Conservation (phyloP, 805 yeast species). For the Priceomyces castillae region DNA sequence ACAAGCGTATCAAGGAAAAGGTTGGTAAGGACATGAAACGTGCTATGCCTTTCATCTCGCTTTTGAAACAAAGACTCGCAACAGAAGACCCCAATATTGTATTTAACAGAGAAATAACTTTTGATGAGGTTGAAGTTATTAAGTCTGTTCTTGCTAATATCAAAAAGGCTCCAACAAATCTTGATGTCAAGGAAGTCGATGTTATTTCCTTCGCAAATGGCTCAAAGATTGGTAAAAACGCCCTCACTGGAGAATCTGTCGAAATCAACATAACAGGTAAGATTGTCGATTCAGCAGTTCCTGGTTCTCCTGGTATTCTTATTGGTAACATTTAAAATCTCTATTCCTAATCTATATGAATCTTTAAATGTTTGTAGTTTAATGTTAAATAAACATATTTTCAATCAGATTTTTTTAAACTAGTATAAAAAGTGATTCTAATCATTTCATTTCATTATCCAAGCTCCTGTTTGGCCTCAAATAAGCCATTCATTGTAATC, state of each 20-base stretch:
- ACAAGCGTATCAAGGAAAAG: constrained; percentile 57
- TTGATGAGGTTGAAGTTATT: constrained; percentile 71
- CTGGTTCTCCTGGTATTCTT: constrained; percentile 89
- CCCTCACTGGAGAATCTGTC: constrained; percentile 66
- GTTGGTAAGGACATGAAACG: constrained; percentile 91
- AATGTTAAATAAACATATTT: too few relatives aligned
- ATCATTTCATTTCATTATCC: too few relatives aligned
- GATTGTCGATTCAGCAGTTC: constrained; percentile 78
- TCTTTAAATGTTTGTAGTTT: too few relatives aligned
- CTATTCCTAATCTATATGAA: background rate
- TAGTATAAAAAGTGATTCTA: too few relatives aligned
- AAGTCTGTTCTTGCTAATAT: constrained; percentile 54
- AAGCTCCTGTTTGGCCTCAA: too few relatives aligned
- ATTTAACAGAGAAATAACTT: constrained; percentile 84
- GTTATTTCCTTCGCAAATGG: constrained; percentile 66
- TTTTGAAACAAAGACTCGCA: constrained; percentile 75
- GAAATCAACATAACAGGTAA: constrained; percentile 64
- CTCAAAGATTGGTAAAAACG: constrained; percentile 57
- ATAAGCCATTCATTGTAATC: too few relatives aligned
- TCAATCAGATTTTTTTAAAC: too few relatives aligned
- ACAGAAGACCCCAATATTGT: constrained; percentile 72
- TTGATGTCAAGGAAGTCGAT: constrained; percentile 52
- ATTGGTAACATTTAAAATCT: constrained; percentile 55
- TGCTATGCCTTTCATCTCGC: constrained; percentile 95
- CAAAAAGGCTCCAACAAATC: constrained; percentile 60